Percentiles rank a stretch among this genome's conserved stretches.
Evolutionary conservation across 2,329 filamentous ascomycete species (phyloP).

Genomic region (Colletotrichum tofieldiae): DNA sequence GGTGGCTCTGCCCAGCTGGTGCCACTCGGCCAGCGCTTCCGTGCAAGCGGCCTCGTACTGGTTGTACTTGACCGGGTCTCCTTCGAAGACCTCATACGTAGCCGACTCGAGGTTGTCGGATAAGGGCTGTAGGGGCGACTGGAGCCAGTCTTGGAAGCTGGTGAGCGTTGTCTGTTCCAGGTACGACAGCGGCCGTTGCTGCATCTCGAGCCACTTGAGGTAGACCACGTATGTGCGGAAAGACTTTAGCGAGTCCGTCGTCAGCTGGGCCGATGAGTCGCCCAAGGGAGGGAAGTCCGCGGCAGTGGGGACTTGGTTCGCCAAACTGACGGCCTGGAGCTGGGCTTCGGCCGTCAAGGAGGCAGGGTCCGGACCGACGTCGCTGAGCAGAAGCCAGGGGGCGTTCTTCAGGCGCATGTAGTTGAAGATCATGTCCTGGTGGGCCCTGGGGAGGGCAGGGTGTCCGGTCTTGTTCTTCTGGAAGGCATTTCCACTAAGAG

Average conservation of each 20-base stretch:
- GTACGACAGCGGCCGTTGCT: constrained; percentile 76
- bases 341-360: constrained; percentile 36
- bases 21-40: constrained; percentile 87
- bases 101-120: constrained; percentile 97
- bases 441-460: constrained; percentile 73
- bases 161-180: constrained; percentile 68
- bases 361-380: constrained; percentile 66
- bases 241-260: constrained; percentile 44
- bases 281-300: constrained; percentile 79
- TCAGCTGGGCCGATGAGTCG: constrained; percentile 65
- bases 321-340: constrained; percentile 36
- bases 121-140: constrained; percentile 93
- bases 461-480: constrained; percentile 73
- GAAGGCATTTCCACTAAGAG: constrained; percentile 69
- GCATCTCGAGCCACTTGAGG: constrained; percentile 85
- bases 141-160: constrained; percentile 91
- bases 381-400: constrained; percentile 76
- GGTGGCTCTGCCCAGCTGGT: constrained; percentile 78
- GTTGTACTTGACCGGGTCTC: constrained; percentile 97
- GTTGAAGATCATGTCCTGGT: constrained; percentile 73
- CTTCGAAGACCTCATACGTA: constrained; percentile 98
- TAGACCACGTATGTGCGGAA: constrained; percentile 77
- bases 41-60: constrained; percentile 92
- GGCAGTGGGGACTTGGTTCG: constrained; percentile 55
- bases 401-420: constrained; percentile 77